Evolutionary conservation across 2,329 filamentous ascomycete species (phyloP).

Genomic region (Blumeriella jaapii): DNA sequence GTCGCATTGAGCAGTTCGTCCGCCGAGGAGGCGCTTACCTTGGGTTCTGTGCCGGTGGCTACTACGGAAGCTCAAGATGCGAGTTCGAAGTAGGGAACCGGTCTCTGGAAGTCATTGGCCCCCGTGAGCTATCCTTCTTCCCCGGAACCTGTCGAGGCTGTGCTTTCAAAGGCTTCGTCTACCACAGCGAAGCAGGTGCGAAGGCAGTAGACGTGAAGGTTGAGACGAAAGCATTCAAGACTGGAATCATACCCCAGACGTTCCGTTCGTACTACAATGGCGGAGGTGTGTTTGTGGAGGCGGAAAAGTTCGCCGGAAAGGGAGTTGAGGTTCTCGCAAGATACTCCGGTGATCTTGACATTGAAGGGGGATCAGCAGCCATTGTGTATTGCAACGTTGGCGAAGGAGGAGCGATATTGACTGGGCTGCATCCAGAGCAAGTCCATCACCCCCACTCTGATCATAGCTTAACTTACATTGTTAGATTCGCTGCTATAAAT

Average conservation of each 20-base stretch:
- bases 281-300: slow-evolving; percentile 84
- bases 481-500: slow-evolving; percentile 72
- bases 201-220: slow-evolving; percentile 59
- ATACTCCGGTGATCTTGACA: slow-evolving; percentile 63
- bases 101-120: slow-evolving; percentile 72
- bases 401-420: slow-evolving; percentile 67
- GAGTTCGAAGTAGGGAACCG: slow-evolving; percentile 86
- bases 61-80: slow-evolving; percentile 71
- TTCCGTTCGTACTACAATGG: slow-evolving; percentile 87
- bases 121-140: slow-evolving; percentile 78
- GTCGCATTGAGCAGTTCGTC: slow-evolving; percentile 73
- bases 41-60: slow-evolving; percentile 88
- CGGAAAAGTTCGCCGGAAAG: slow-evolving; percentile 44
- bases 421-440: slow-evolving; percentile 87
- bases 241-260: slow-evolving; percentile 41
- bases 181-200: slow-evolving; percentile 77
- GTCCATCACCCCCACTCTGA: slow-evolving; percentile 20
- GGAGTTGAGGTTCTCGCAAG: slow-evolving; percentile 74
- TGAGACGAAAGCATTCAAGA: slow-evolving; percentile 44
- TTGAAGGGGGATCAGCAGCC: slow-evolving; percentile 69
- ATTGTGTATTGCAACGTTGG: slow-evolving; percentile 76
- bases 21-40: slow-evolving; percentile 76
- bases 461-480: not conserved
- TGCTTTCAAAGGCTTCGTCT: slow-evolving; percentile 82
- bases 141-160: slow-evolving; percentile 76